These are phyloP conservation scores for Kazachstania psychrophila DNA, from an alignment of 805 yeast species.

Conservation along the genomic window DNA sequence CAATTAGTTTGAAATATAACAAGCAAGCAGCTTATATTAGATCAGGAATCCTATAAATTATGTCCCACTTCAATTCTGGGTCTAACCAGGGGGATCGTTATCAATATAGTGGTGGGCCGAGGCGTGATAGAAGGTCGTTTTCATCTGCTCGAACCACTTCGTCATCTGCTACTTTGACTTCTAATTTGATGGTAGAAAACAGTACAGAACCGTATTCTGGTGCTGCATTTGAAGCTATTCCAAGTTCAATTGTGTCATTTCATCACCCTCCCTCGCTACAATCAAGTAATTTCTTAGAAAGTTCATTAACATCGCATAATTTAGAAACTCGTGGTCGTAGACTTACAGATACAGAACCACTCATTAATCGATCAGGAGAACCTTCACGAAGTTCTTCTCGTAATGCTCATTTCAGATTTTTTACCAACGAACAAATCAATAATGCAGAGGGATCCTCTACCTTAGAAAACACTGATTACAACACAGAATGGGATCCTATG, in stretches of 20 bases:
- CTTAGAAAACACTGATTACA: slow-evolving; percentile 60
- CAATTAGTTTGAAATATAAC: too few relatives aligned
- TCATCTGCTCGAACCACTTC: slow-evolving; percentile 30
- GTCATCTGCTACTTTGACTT: slow-evolving; percentile 25
- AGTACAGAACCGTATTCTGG: slow-evolving; percentile 68
- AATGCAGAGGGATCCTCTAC: slow-evolving; percentile 85
- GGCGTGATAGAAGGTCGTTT: slow-evolving; percentile 13
- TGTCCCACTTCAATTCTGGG: too few relatives aligned
- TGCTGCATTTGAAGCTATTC: slow-evolving; percentile 65
- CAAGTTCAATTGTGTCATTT: slow-evolving; percentile 68
- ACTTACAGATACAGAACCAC: slow-evolving; percentile 12
- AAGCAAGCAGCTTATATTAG: too few relatives aligned
- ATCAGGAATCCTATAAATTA: too few relatives aligned
- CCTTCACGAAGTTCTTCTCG: slow-evolving; percentile 31
- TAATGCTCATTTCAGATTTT: slow-evolving; percentile 59
- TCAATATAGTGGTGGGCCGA: background rate
- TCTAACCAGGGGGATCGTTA: background rate
- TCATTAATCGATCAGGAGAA: slow-evolving; percentile 28
- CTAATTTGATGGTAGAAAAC: slow-evolving; percentile 37
- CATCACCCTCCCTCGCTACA: slow-evolving; percentile 57
- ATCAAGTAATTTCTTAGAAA: slow-evolving; percentile 16
- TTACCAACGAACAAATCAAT: slow-evolving; percentile 74
- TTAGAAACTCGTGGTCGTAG: slow-evolving; percentile 7
- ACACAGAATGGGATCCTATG: slow-evolving; percentile 58
- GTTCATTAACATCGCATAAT: slow-evolving; percentile 20